These are phyloP conservation scores for Cladophialophora yegresii DNA, from an alignment of 2,329 filamentous ascomycete genomes.

Conservation along the genomic window DNA sequence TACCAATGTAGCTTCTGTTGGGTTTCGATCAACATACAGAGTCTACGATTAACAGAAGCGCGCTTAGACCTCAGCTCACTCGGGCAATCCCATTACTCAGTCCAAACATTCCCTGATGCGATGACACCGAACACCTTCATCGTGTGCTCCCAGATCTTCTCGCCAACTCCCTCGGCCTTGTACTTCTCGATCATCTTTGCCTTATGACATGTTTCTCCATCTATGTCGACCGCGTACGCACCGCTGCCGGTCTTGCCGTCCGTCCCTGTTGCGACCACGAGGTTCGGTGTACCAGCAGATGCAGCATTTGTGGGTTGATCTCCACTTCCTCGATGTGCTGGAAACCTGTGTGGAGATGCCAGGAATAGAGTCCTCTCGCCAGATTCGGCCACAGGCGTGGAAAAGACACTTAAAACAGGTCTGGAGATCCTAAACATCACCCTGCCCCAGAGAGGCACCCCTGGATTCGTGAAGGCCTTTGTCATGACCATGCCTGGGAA, in stretches of 20 bases:
- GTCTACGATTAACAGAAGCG: background rate
- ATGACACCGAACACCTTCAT: conserved; percentile 24
- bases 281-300: background rate
- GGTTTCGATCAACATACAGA: background rate
- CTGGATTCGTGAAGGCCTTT: conserved; percentile 7
- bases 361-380: conserved; percentile 1
- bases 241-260: conserved; percentile 22
- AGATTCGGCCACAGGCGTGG: conserved; percentile 1
- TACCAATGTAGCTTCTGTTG: background rate
- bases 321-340: background rate
- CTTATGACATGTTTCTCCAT: conserved; percentile 19
- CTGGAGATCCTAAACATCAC: background rate
- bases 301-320: background rate
- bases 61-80: background rate
- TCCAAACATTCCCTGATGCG: conserved; percentile 6
- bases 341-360: background rate
- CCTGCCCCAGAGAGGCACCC: conserved; percentile 3
- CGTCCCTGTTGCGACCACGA: background rate
- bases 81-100: background rate
- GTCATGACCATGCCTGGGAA: conserved; percentile 14
- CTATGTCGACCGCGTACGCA: conserved; percentile 16
- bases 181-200: conserved; percentile 20
- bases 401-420: background rate
- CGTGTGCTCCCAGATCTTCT: conserved; percentile 28
- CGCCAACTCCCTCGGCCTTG: conserved; percentile 19